Base-by-base conservation (phyloP, 1,284 basidiomycete genomes). In the Lentinula novae-zelandiae region DNA sequence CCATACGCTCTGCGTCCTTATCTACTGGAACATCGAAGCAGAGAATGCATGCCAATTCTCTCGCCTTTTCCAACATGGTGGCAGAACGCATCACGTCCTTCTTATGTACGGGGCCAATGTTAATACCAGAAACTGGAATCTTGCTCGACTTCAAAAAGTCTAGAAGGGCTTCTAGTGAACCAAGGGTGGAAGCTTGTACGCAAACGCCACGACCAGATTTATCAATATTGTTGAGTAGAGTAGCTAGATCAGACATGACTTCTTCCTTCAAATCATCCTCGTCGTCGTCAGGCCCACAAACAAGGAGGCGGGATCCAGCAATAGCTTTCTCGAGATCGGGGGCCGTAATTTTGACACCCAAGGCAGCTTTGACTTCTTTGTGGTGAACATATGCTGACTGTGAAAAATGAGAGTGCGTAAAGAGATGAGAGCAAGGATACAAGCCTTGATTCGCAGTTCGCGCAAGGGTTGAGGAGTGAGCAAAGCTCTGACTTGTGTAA, bases 321-420 rank as follows among this genome's bases (percentile, higher is more conserved):
- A 99, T 97, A n/a, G 97, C 96, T 76, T 98, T 98, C 70, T 99
- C 97, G 34, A 99, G 86, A 73, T 98, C 96, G 1, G 96, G 91
- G 0, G 95, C 97, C 33, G 90, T 85, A 66, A 99, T 89, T 81
- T 99, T 99, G 74, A 99, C 92, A 76, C 97, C 97, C 58, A 98
- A 82, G 4, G 97, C 96, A 3, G 97, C 97, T 78, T 96, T 98
- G 75, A 99, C 94, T 75, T 95, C 90, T 78, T 96, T 98, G 80
- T 99, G 92, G 71, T 99, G 97, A 51, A 99, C 95, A 71, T 99
- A 99, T 56, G 89, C 86, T 34, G 95, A 96, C 94, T 96, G 9
- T 53, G 49, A 15, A 12, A 53, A 8, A 33, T 27, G 40, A 13
- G 22, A 42, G 42, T 12, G 20, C 12, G 27, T 5, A 6, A 27